These are phyloP conservation scores for Wallacemonas sp. DNA, from an alignment of 208 protist species.

Conservation along the genomic window DNA sequence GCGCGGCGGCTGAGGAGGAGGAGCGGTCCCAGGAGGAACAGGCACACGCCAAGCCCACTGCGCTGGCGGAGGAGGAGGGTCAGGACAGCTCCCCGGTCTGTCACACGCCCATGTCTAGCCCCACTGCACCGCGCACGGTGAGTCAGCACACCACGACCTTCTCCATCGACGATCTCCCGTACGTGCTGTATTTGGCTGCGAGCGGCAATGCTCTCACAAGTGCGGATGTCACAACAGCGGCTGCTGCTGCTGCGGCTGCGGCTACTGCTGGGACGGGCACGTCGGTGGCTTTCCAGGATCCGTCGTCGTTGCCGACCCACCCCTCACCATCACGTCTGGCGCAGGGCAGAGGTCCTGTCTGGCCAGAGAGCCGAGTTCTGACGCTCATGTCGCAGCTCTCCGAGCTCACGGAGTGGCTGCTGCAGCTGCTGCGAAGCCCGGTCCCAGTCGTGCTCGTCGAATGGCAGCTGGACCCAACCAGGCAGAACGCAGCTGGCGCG, in stretches of 20 bases:
- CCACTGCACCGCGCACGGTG: no score
- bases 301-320: no score
- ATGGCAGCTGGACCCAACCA: slow-evolving; percentile 37
- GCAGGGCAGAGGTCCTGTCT: not conserved
- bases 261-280: not conserved
- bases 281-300: not conserved
- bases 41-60: no score
- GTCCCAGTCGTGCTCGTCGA: slow-evolving; percentile 49
- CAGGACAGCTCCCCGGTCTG: no score
- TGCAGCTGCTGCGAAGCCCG: slow-evolving; percentile 45
- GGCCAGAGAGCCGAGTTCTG: slow-evolving; percentile 1
- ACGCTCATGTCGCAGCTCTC: slow-evolving; percentile 1
- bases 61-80: no score
- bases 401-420: slow-evolving; percentile 54
- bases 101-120: no score
- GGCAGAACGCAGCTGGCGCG: not conserved
- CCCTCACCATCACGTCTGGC: not conserved
- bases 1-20: not conserved
- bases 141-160: no score
- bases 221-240: not conserved
- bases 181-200: slow-evolving; percentile 2
- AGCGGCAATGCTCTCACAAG: not conserved
- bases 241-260: not conserved
- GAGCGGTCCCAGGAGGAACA: not conserved
- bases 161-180: not conserved